Percentiles rank a stretch among this genome's conserved stretches.
These are phyloP conservation scores for Talaromyces rugulosus DNA, from an alignment of 2,329 filamentous ascomycete genomes.

Conservation along the genomic window DNA sequence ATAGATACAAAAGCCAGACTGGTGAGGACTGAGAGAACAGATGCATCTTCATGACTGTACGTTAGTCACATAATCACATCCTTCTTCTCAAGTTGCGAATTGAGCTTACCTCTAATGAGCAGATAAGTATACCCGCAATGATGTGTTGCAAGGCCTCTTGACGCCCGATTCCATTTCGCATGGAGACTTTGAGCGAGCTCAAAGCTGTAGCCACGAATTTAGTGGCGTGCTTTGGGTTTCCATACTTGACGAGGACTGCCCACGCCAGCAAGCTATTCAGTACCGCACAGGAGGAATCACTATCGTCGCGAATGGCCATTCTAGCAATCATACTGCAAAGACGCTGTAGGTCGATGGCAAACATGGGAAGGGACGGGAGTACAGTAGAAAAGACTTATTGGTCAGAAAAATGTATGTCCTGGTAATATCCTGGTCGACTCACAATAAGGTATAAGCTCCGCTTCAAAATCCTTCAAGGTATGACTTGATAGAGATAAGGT, in stretches of 20 bases:
- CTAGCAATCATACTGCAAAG: neutral
- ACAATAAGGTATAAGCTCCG: constrained; percentile 4
- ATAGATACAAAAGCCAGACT: constrained; percentile 2
- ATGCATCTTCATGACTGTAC: neutral
- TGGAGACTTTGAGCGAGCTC: constrained; percentile 1
- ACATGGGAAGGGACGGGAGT: neutral
- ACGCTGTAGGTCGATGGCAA: neutral
- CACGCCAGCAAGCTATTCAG: constrained; percentile 3
- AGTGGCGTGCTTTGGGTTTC: neutral
- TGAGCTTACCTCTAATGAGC: constrained; percentile 1
- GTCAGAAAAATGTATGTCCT: neutral
- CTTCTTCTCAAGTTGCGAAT: neutral
- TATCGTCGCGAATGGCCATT: constrained; percentile 1
- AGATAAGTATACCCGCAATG: constrained; percentile 6
- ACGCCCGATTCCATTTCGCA: neutral
- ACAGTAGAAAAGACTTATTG: constrained; percentile 1
- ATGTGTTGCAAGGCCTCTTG: constrained; percentile 4
- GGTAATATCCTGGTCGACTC: neutral
- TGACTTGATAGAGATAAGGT: neutral
- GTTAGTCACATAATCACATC: too few relatives aligned
- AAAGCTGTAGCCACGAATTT: neutral
- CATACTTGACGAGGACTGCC: neutral
- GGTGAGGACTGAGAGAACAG: neutral
- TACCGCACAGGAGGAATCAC: neutral
- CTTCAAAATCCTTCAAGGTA: neutral